Base-by-base conservation (phyloP, 192 early-diverging fungal genomes). In the Diversispora eburnea region DNA sequence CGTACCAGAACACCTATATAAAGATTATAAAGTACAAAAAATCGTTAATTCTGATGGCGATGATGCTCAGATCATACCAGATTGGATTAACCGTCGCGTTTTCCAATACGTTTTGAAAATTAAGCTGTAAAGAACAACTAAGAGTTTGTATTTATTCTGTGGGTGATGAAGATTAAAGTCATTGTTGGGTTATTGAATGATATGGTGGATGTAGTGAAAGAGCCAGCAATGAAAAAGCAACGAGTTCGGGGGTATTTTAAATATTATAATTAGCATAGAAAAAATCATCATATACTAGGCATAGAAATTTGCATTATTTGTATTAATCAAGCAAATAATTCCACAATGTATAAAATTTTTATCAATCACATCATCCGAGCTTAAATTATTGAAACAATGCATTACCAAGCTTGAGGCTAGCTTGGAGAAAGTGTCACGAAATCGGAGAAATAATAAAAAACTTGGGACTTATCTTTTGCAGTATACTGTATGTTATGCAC, bases 91-190 rank as follows among this genome's bases (percentile, higher is more conserved):
- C 15, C 0, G n/a, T 0, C 42, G n/a, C 0, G n/a, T 65, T n/a
- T 65, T 65, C 12, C 63, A 65, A 65, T 65, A 46, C 13, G 63
- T 45, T 65, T 65, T 65, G 42, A 65, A 65, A 65, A 65, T 65
- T 65, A 45, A 65, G 63, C 63, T 65, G 42, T 65, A 15, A 65
- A 65, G 43, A 43, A 65, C 63, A 1, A 41, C 4, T 45, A 25
- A 63, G 61, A 63, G 33, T 63, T 63, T 33, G 33, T 6, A 63
- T 33, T 42, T 63, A 42, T 42, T 42, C 3, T 63, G 39, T 63
- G 17, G 13, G 48, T 49, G 13, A 49, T 49, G 3, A 13, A 59
- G 17, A 8, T n/a, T 33, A 33, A 2, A 33, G 25, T 33, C 2
- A 33, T 33, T 33, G 25, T 33, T 33, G 25, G 25, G 25, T 33